Evolutionary conservation across 176 grass and related monocot species (phyloP).

Genomic region (Olyra latifolia): DNA sequence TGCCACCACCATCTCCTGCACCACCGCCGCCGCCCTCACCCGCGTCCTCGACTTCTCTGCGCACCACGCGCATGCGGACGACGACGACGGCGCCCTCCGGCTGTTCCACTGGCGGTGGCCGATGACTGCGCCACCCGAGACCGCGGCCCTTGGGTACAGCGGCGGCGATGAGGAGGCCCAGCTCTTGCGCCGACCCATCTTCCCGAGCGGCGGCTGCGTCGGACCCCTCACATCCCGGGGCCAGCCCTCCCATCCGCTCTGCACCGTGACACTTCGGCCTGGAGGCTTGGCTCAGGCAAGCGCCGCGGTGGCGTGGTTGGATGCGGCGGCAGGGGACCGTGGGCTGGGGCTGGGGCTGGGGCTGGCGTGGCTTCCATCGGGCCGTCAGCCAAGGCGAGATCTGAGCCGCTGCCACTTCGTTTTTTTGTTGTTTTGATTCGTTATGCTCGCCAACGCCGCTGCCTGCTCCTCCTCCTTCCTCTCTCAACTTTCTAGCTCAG

Average conservation of each 20-base stretch:
- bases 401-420: no score
- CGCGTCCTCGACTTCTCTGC: no score
- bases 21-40: no score
- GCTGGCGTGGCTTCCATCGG: not conserved
- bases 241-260: not conserved
- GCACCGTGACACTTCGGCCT: not conserved
- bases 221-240: not conserved
- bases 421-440: no score
- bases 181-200: conserved; percentile 1
- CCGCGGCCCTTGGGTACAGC: not conserved
- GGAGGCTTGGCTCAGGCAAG: not conserved
- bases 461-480: no score
- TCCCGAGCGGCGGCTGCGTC: not conserved
- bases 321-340: not conserved
- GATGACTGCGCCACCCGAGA: conserved; percentile 4
- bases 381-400: not conserved
- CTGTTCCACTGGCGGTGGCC: no score
- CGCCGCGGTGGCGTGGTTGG: not conserved
- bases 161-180: conserved; percentile 29
- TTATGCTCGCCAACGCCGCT: no score
- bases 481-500: not conserved
- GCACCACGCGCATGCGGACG: no score
- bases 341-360: no score
- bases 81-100: no score
- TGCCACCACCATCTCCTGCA: no score